Base-by-base conservation (phyloP, 2,329 filamentous ascomycete species). In the Achaetomium macrosporum region DNA sequence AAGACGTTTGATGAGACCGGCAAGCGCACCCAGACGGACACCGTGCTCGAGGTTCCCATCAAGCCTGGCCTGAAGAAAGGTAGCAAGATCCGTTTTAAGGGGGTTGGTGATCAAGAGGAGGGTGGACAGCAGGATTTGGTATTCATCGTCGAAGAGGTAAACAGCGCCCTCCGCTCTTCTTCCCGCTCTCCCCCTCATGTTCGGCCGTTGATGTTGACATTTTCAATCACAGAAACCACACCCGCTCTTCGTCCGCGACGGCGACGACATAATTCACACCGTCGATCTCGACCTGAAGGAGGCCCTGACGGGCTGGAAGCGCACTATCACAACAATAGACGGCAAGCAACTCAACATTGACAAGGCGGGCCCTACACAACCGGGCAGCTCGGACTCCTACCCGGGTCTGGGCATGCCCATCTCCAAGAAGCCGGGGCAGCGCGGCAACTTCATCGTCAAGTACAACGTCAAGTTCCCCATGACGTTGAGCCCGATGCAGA, bases 81-180 rank as follows among this genome's bases (percentile, higher is more conserved):
- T 30, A 95, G 89, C 65, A 99, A 97, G 78, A 96, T 99, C 71
- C 96, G 96, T 73, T 99, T 96, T 68, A 88, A 88, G 66, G 90
- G 92, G 40, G 91, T 99, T n/a, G 93, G 93, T 11, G 93, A 99
- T 70, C 91, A 97, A 69, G 90, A 96, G 57, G 93, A 97, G 66
- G 93, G 93, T 40, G 92, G 92, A 13, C 88, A 90, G 54, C 93
- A 99, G 69, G 93, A 99, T 70, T 72, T 99, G 48, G 91, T 96
- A 69, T 95, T 99, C 64, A 86, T 99, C 54, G 82, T 99, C 19
- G 87, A 90, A 70, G 92, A 96, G 85, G 90, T 91, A 81, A 76
- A 84, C 66, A 31, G 41, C 16, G n/a, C n/a, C 35, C 50, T 50
- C 25, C 25, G 25, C 25, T 42, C 13, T 3, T 16, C 16, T n/a